phyloP scores from a whole-genome alignment of 140 eudicot genomes.

The Erigeron philadelphicus region DNA sequence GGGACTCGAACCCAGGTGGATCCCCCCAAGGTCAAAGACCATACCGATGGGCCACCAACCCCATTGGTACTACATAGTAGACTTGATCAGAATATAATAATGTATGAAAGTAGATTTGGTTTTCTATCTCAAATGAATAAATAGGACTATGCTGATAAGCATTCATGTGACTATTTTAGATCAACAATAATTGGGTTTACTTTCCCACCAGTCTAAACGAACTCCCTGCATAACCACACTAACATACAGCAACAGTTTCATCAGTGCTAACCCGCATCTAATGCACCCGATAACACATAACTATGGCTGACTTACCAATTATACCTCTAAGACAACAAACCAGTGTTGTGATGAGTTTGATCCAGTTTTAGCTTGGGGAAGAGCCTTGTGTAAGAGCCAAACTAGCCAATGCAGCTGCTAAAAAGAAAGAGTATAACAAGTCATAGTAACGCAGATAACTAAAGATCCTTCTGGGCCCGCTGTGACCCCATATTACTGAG shows the following conservation, averaged over 20 bases:
- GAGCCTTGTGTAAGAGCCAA: conserved; percentile 51
- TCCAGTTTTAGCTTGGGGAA: conserved; percentile 39
- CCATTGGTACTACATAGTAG: no score
- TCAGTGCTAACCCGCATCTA: conserved; percentile 79
- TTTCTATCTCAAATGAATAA: no score
- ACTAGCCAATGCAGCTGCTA: conserved; percentile 63
- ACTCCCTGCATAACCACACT: conserved; percentile 55
- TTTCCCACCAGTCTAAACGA: conserved; percentile 58
- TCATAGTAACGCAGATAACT: conserved; percentile 64
- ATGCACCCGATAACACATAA: conserved; percentile 64
- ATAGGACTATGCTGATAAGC: no score
- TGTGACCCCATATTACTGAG: conserved; percentile 70
- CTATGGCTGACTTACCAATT: conserved; percentile 75
- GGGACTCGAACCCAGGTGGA: no score
- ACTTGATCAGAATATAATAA: no score
- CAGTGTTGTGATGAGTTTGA: conserved; percentile 2
- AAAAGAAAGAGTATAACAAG: conserved; percentile 65
- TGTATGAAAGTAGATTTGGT: no score
- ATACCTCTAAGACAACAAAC: background rate
- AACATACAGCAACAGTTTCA: conserved; percentile 61
- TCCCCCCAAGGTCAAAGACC: no score
- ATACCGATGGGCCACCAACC: no score
- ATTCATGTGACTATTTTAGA: no score
- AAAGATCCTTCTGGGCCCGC: conserved; percentile 62
- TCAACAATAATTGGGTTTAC: conserved; percentile 48